Conservation (phyloP, 148 eudicot genomes). For the Simmondsia chinensis region DNA sequence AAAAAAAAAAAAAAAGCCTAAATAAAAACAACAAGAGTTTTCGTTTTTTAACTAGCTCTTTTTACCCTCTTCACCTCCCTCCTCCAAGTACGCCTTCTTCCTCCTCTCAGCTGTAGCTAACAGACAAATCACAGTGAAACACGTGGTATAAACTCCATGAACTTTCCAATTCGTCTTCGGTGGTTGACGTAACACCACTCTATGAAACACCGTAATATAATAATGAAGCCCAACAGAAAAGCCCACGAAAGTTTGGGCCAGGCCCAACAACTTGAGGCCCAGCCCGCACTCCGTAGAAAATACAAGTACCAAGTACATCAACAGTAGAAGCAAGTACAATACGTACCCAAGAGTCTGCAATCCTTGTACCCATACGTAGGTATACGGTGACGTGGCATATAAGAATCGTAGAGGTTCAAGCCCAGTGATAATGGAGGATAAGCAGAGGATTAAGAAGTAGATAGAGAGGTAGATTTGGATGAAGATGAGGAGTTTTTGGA, state of each 20-base stretch:
- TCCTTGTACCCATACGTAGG: slow-evolving; percentile 67
- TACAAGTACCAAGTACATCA: slow-evolving; percentile 69
- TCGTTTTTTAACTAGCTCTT: slow-evolving; percentile 42
- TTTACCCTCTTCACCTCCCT: slow-evolving; percentile 75
- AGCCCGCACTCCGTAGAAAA: slow-evolving; percentile 58
- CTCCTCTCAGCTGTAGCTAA: slow-evolving; percentile 59
- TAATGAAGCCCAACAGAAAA: slow-evolving; percentile 86
- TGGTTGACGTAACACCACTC: slow-evolving; percentile 67
- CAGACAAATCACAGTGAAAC: slow-evolving; percentile 74
- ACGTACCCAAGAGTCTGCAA: slow-evolving; percentile 71
- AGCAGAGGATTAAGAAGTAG: slow-evolving; percentile 65
- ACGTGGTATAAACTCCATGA: slow-evolving; percentile 82
- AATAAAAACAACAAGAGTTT: no score
- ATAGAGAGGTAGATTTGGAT: slow-evolving; percentile 70
- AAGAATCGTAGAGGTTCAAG: slow-evolving; percentile 75
- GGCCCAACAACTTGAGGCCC: slow-evolving; percentile 57
- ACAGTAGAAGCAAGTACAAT: slow-evolving; percentile 46
- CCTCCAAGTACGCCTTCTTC: slow-evolving; percentile 72
- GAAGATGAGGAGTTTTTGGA: slow-evolving; percentile 69
- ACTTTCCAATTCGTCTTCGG: slow-evolving; percentile 81
- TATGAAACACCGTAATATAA: slow-evolving; percentile 79
- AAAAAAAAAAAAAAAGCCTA: background rate
- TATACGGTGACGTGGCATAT: slow-evolving; percentile 68
- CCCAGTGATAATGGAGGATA: slow-evolving; percentile 61
- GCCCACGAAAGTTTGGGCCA: slow-evolving; percentile 80